These are phyloP conservation scores for Yamadazyma spencermartinsiae DNA, from an alignment of 1,139 yeast genomes.

Conservation along the genomic window DNA sequence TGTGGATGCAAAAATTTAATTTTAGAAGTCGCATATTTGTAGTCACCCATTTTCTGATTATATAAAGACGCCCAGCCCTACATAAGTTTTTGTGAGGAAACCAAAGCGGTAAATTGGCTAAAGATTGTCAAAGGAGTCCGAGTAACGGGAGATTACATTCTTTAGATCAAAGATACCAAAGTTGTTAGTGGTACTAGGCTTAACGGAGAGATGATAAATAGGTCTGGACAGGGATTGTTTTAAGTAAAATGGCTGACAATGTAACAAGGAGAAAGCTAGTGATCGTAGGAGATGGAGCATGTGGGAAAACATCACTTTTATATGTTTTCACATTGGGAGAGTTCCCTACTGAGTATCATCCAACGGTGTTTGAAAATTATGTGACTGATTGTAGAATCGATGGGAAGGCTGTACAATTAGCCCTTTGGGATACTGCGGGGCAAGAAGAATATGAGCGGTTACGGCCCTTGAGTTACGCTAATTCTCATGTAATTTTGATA, in stretches of 20 bases:
- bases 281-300: conserved; percentile 94
- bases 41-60: background rate
- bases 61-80: background rate
- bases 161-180: too few species aligned
- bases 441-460: conserved; percentile 86
- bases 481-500: conserved; percentile 69
- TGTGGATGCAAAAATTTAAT: conserved; percentile 2
- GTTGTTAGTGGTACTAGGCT: too few species aligned
- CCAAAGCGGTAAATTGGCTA: too few species aligned
- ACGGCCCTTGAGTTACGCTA: conserved; percentile 81
- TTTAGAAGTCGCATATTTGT: conserved; percentile 1
- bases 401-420: conserved; percentile 85
- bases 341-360: conserved; percentile 81
- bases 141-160: too few species aligned
- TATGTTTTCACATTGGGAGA: conserved; percentile 91
- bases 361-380: conserved; percentile 93
- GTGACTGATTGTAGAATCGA: conserved; percentile 92
- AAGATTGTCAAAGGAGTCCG: too few species aligned
- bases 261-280: conserved; percentile 72
- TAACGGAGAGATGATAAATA: too few species aligned
- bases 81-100: too few species aligned
- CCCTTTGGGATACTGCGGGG: conserved; percentile 97
- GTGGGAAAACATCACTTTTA: conserved; percentile 90
- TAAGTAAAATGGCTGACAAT: background rate
- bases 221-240: too few species aligned